Evolutionary conservation across 2,329 filamentous ascomycete genomes (phyloP).

Genomic region (Sporothrix mexicana): DNA sequence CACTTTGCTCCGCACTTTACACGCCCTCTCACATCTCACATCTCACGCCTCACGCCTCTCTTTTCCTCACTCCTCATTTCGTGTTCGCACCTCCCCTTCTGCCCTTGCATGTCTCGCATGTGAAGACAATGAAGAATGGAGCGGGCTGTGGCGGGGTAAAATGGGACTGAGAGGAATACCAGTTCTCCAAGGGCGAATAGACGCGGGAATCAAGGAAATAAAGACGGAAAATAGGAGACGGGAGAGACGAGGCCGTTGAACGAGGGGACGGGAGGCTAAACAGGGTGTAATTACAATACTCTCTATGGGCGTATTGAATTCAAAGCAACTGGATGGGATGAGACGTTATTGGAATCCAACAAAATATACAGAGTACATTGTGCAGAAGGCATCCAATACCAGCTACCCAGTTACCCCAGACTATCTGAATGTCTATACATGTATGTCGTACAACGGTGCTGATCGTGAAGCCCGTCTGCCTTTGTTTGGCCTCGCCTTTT

Average conservation of each 20-base stretch:
- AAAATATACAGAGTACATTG: too few species aligned
- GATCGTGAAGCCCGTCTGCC: not conserved
- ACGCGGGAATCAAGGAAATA: slow-evolving; percentile 11
- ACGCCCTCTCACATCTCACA: not conserved
- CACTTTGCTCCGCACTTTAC: not conserved
- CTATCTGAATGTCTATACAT: not conserved
- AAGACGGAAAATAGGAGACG: not conserved
- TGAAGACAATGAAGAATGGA: not conserved
- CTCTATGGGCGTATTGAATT: too few species aligned
- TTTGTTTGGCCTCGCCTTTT: not conserved
- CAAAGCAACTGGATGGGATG: too few species aligned
- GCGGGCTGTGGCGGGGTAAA: slow-evolving; percentile 8
- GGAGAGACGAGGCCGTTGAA: not conserved
- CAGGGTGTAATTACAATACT: too few species aligned
- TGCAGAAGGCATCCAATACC: not conserved
- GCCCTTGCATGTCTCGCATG: not conserved
- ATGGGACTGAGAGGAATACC: not conserved
- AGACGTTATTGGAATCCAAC: not conserved
- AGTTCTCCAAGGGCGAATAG: not conserved
- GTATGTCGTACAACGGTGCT: not conserved
- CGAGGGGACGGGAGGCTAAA: not conserved
- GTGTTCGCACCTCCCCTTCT: not conserved
- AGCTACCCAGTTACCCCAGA: not conserved
- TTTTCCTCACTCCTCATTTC: not conserved
- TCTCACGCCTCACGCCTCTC: not conserved